Evolutionary conservation across 2,329 filamentous ascomycete species (phyloP), one percentile per base, ranked within the genome.

Genomic region (Phaeosphaeriaceae sp.): DNA sequence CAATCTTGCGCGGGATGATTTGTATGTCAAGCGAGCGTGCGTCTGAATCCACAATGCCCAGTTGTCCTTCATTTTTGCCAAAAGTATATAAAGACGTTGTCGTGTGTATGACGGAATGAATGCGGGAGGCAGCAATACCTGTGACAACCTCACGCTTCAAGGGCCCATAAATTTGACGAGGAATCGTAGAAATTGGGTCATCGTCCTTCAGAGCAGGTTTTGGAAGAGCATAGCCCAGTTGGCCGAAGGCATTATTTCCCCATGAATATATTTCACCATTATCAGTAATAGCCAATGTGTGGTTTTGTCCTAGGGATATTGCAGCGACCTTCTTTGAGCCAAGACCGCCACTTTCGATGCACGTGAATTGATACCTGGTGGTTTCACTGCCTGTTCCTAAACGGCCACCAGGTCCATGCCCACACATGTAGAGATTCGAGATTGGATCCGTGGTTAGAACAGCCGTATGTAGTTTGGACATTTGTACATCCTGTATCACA

Each of bases 1-100:
- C 92, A 35, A 99, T 92, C 67, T 89, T 93, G 38, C 94, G 85
- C 18, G 94, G 94, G 0, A 84, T 86, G 16, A 83, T 76, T 67
- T 97, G 94, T n/a, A 88, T 77, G 60, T 94, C 90, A 4, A 97
- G 81, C 0, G 92, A 97, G 37, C 92, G 86, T 20, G 94, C 95
- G 74, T 97, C 93, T 0, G 94, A 93, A 70, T 97, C 94, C 76
- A 97, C 92, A 44, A 99, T 81, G 4, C 92, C 94, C 38, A 99
- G 82, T 71, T 99, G 94, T 1, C 94, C 94, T 61, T 92, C 86
- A 63, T 97, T 99, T 64, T 94, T 95, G 17, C 94, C 94, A 81
- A 96, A 99, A 2, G 91, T 96, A 68, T 90, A 99, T 1, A 99
- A 76, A 1, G 90, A 90, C 0, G 85, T 84, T 1, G 83, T 81